Base-by-base conservation (phyloP, 495 filamentous ascomycete genomes). In the Hypoxylon rickii region DNA sequence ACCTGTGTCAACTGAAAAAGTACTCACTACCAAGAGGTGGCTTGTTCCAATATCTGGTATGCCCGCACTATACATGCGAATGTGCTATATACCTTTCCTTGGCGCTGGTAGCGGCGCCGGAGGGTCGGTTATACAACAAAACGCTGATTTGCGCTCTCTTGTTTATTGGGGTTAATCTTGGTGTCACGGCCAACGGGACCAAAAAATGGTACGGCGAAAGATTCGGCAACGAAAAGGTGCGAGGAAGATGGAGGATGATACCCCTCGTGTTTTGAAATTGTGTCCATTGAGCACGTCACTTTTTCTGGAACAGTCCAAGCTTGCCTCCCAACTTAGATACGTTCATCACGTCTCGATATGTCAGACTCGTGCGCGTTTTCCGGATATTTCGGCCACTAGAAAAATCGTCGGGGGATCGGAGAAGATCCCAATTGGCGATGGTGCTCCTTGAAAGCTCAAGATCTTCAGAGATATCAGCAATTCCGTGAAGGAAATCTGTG, bases 1-100 rank as follows among this genome's bases (percentile, higher is more conserved):
- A 96, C 68, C 86, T 98, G 18, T 84, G 83, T 33, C 84, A 84
- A 1, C 75, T 97, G 32, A 84, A 87, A 64, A 94, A 90, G 58
- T 97, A 97, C 67, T 88, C 86, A 13, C 73, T 97, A 2, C 94
- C 94, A 2, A 56, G 70, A 0, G 58, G 69, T 8, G 86, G 86
- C 3, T 63, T 87, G 32, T 98, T 97, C 65, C 74, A 73, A 31
- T 72, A 65, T 22, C 58, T 93, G 13, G 73, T 96, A 7, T 95
- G 86, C 55, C 92, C 95, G n/a, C 94, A 97, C 73, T 98, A 97
- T 69, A 86, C 86, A 0, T 87, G 87, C 39, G 95, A 97, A 68
- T 91, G 90, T 63, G 41, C 89, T 2, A 83, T 96, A 51, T 97
- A 97, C 64, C 57, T 92, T 20, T 83, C 86, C n/a, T 69, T 97